Evolutionary conservation across 1,284 basidiomycete species (phyloP).

Genomic region (Sutorius eximius): DNA sequence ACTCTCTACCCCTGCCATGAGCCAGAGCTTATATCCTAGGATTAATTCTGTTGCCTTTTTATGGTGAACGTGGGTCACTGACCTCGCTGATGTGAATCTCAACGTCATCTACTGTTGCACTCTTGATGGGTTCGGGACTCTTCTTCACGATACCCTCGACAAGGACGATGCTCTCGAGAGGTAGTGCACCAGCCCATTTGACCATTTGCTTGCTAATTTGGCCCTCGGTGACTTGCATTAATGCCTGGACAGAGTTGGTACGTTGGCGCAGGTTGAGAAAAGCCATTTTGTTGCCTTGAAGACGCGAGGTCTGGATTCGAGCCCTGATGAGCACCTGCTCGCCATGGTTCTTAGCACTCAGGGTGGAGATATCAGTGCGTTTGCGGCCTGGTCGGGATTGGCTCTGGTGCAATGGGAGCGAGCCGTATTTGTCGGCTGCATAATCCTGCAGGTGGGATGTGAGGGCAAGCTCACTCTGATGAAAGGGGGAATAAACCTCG

Average conservation of each 20-base stretch:
- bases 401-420: slow-evolving; percentile 90
- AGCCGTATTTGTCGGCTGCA: slow-evolving; percentile 86
- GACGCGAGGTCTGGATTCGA: slow-evolving; percentile 88
- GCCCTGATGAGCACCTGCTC: slow-evolving; percentile 85
- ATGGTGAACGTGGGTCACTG: neutral
- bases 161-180: slow-evolving; percentile 89
- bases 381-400: slow-evolving; percentile 59
- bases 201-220: slow-evolving; percentile 97
- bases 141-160: slow-evolving; percentile 84
- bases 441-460: slow-evolving; percentile 59
- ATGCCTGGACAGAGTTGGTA: slow-evolving; percentile 86
- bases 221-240: slow-evolving; percentile 75
- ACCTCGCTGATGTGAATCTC: slow-evolving; percentile 89
- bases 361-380: slow-evolving; percentile 63
- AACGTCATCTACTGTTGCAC: slow-evolving; percentile 84
- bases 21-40: slow-evolving; percentile 68
- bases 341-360: slow-evolving; percentile 72
- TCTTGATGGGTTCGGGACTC: slow-evolving; percentile 88
- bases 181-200: slow-evolving; percentile 83
- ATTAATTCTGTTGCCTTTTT: slow-evolving; percentile 2
- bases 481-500: slow-evolving; percentile 41
- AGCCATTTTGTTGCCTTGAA: slow-evolving; percentile 91
- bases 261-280: slow-evolving; percentile 93
- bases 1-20: slow-evolving; percentile 76
- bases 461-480: slow-evolving; percentile 3